Base-by-base conservation (phyloP, 192 early-diverging fungal species). In the Powellomyces hirtus region DNA sequence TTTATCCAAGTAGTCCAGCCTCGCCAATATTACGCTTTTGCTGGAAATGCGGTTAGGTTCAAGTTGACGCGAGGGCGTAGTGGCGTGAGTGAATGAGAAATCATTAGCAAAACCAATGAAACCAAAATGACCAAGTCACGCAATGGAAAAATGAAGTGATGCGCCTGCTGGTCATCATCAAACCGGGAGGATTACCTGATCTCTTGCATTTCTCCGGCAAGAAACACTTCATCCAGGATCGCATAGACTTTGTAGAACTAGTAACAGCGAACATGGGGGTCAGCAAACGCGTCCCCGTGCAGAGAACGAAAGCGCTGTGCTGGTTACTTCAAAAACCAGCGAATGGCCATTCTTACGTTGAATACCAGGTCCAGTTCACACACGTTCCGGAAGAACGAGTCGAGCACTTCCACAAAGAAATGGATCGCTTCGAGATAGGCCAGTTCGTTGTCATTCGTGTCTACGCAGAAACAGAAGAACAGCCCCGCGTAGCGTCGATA, bases 381-480 rank as follows among this genome's bases (percentile, higher is more conserved):
- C 4, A 99, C 97, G 57, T 98, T 99, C 34, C 92, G 91, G 77
- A 98, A 98, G 83, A 97, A 99, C 22, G 93, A 85, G 76, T 99
- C 97, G 36, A 99, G 77, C 0, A 99, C 93, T 78, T 99, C 97
- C 10, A 99, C 97, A 86, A 99, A 98, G 67, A 99, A 90, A 72
- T 99, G 97, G 38, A 99, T 98, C 0, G 94, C 94, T 73, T 99
- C 97, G 31, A 99, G 76, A 66, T 93, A 92, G 0, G 91, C 88
- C 22, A 99, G 79, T 72, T 98, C 96, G 69, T 99, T 99, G 79
- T 99, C 97, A 75, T 97, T 98, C 18, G 92, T 91, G 76, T 98
- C 96, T 0, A 99, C 95, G 75, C 96, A 96, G 72, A 98, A 92
- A 79, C 97, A 98, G 77, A 99, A 99, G 79, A 96, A 99, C 27